A percentile compares a stretch with the other conserved stretches of the same genome.
Conservation (phyloP, 2,329 filamentous ascomycete species). For the Aureobasidium musti region DNA sequence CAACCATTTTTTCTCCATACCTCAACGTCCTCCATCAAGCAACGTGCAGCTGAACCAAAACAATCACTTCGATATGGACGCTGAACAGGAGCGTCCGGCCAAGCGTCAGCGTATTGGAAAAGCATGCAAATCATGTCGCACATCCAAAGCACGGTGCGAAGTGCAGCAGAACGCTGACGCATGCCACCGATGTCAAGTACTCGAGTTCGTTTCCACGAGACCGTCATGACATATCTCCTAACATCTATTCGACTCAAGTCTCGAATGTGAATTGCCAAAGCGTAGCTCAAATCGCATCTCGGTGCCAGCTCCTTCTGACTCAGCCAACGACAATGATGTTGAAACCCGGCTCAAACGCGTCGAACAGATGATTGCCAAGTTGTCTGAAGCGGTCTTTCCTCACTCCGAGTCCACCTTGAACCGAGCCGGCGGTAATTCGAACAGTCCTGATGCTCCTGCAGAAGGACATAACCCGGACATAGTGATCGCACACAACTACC, state of each 20-base stretch:
- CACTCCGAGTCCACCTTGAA: neutral
- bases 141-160: conserved; percentile 25
- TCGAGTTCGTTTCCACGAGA: conserved; percentile 14
- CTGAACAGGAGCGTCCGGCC: neutral
- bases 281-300: neutral
- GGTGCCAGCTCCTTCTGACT: neutral
- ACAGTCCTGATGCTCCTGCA: neutral
- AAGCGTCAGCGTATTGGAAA: conserved; percentile 20
- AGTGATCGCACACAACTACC: conserved; percentile 5
- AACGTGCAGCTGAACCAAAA: neutral
- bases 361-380: conserved; percentile 4
- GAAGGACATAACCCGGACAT: neutral
- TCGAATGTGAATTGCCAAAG: conserved; percentile 10
- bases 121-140: conserved; percentile 26
- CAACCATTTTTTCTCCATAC: neutral
- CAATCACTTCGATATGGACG: neutral
- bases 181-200: conserved; percentile 24
- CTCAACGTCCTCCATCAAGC: neutral
- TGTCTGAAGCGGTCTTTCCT: conserved; percentile 12
- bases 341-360: conserved; percentile 4
- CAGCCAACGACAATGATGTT: neutral
- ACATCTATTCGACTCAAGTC: neutral
- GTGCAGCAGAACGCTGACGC: neutral
- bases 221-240: neutral
- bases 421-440: neutral